Evolutionary conservation across 106 monocot genomes (phyloP).

Genomic region (Allium sativum): DNA sequence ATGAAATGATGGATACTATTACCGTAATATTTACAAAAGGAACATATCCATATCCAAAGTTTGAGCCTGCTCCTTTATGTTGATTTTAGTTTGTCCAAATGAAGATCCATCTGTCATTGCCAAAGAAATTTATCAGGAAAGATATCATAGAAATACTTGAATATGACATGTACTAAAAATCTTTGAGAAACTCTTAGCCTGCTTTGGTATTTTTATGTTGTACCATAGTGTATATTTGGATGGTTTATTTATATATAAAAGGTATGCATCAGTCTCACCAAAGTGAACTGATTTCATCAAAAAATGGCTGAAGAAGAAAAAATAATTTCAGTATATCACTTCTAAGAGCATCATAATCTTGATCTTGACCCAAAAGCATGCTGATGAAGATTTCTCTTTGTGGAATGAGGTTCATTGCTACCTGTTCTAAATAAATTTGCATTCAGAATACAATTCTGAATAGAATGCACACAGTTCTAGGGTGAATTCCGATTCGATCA

Average conservation of each 20-base stretch:
- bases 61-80: too few relatives aligned
- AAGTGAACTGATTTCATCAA: conserved; percentile 40
- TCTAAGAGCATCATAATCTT: conserved; percentile 33
- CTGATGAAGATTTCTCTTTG: conserved; percentile 42
- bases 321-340: conserved; percentile 33
- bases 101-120: conserved; percentile 30
- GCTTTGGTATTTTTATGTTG: too few relatives aligned
- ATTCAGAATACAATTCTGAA: too few relatives aligned
- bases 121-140: not conserved
- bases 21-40: not conserved
- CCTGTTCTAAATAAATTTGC: conserved; percentile 20
- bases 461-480: not conserved
- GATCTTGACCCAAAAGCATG: conserved; percentile 33
- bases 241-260: too few relatives aligned
- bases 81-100: conserved; percentile 49
- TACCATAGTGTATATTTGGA: too few relatives aligned
- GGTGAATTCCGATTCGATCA: too few relatives aligned
- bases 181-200: not conserved
- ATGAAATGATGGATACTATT: not conserved
- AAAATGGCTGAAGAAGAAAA: conserved; percentile 30
- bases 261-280: too few relatives aligned
- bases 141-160: not conserved
- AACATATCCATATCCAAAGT: not conserved
- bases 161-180: not conserved
- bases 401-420: conserved; percentile 67